These are phyloP conservation scores for Gossypium turneri DNA, from an alignment of 345 rosid genomes.

Conservation along the genomic window DNA sequence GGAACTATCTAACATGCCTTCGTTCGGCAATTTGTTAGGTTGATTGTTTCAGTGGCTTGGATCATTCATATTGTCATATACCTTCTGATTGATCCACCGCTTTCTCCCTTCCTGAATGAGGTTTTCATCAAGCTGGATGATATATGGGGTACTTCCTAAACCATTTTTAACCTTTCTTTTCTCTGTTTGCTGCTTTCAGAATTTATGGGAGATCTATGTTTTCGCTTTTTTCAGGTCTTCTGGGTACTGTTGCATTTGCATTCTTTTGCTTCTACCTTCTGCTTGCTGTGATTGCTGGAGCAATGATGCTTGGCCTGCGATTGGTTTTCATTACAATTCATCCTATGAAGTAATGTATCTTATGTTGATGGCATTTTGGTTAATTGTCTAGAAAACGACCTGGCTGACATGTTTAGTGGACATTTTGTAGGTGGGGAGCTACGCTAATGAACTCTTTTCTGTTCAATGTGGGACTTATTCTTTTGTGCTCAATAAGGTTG, in stretches of 20 bases:
- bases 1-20: not conserved
- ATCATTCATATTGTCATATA: conserved; percentile 86
- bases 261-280: conserved; percentile 95
- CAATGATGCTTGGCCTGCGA: conserved; percentile 96
- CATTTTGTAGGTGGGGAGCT: conserved; percentile 88
- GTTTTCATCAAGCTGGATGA: conserved; percentile 97
- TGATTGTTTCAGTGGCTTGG: conserved; percentile 96
- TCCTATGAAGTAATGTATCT: conserved; percentile 81
- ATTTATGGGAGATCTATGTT: conserved; percentile 12
- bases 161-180: not conserved
- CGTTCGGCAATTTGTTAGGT: conserved; percentile 34
- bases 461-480: conserved; percentile 95
- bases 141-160: conserved; percentile 68
- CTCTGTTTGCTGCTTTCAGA: conserved; percentile 2
- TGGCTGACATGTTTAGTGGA: conserved; percentile 17
- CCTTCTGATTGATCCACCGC: conserved; percentile 79
- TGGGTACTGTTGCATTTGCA: conserved; percentile 92
- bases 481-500: conserved; percentile 85
- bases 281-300: conserved; percentile 93
- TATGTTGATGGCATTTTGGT: conserved; percentile 15
- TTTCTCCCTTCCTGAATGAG: conserved; percentile 84
- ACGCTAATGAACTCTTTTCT: conserved; percentile 98
- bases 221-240: conserved; percentile 60
- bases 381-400: conserved; percentile 11
- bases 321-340: conserved; percentile 83